These are phyloP conservation scores for Triadica sebifera DNA, from an alignment of 345 rosid species.

Conservation along the genomic window DNA sequence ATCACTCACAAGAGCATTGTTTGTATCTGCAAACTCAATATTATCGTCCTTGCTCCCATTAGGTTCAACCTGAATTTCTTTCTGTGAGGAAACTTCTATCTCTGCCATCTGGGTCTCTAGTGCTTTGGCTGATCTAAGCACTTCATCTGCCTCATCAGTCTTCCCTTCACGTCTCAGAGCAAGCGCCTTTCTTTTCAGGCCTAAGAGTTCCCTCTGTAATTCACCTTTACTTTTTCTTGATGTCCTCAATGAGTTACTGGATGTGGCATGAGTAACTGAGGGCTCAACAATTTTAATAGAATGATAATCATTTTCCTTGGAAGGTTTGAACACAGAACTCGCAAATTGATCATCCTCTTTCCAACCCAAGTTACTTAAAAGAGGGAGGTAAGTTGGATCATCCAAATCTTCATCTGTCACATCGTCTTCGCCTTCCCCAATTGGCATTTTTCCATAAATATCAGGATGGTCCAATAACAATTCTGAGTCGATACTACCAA, in stretches of 20 bases:
- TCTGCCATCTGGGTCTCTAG: constrained; percentile 61
- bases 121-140: constrained; percentile 50
- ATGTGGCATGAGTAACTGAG: constrained; percentile 25
- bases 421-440: constrained; percentile 46
- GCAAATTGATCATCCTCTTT: constrained; percentile 33
- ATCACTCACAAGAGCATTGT: background rate
- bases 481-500: constrained; percentile 21
- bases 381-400: constrained; percentile 58
- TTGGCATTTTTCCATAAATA: constrained; percentile 25
- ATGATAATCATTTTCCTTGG: constrained; percentile 26
- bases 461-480: constrained; percentile 22
- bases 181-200: constrained; percentile 77
- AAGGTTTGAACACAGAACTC: constrained; percentile 20
- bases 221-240: constrained; percentile 66
- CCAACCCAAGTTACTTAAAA: constrained; percentile 65
- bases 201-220: constrained; percentile 79
- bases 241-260: constrained; percentile 20
- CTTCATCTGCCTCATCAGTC: constrained; percentile 71
- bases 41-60: constrained; percentile 19
- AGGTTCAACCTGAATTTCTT: constrained; percentile 27
- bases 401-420: constrained; percentile 70
- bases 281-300: constrained; percentile 22
- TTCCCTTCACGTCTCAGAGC: constrained; percentile 73
- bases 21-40: background rate
- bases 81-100: constrained; percentile 48